Conservation (phyloP, 2,329 filamentous ascomycete species). For the Thermothelomyces thermophilus region DNA sequence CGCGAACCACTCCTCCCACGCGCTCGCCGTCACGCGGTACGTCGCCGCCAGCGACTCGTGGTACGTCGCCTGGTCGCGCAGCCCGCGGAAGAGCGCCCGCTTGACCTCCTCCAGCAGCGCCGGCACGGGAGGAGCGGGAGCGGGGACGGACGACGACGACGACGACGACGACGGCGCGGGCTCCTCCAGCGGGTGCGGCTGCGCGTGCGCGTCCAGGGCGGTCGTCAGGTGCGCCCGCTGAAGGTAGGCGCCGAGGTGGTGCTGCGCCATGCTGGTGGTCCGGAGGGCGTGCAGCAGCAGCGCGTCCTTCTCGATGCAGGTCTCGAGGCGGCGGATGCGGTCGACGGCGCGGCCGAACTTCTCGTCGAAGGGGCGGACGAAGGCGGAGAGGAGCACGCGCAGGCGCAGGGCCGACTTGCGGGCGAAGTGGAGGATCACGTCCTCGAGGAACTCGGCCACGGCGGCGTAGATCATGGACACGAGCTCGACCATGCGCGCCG, state of each 20-base stretch:
- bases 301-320: slow-evolving; percentile 18
- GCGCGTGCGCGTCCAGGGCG: not conserved
- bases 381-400: slow-evolving; percentile 6
- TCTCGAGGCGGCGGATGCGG: slow-evolving; percentile 12
- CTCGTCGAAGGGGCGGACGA: slow-evolving; percentile 15
- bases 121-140: not conserved
- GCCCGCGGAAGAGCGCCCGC: slow-evolving; percentile 22
- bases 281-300: slow-evolving; percentile 12
- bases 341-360: slow-evolving; percentile 18
- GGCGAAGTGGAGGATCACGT: slow-evolving; percentile 17
- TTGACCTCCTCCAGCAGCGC: slow-evolving; percentile 18
- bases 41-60: slow-evolving; percentile 25
- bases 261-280: slow-evolving; percentile 10
- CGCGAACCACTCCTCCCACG: slow-evolving; percentile 26
- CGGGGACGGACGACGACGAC: too few species aligned
- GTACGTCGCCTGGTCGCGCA: slow-evolving; percentile 24
- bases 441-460: slow-evolving; percentile 24
- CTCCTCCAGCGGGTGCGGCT: not conserved
- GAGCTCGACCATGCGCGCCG: slow-evolving; percentile 26
- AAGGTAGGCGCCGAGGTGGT: slow-evolving; percentile 8
- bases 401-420: slow-evolving; percentile 7
- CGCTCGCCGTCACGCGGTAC: slow-evolving; percentile 25
- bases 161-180: too few species aligned
- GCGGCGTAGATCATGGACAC: slow-evolving; percentile 25
- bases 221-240: slow-evolving; percentile 9